Percentiles rank a stretch among this genome's conserved stretches.
phyloP scores from a whole-genome alignment of 805 yeast genomes.

The Saccharomycopsis lassenensis region DNA sequence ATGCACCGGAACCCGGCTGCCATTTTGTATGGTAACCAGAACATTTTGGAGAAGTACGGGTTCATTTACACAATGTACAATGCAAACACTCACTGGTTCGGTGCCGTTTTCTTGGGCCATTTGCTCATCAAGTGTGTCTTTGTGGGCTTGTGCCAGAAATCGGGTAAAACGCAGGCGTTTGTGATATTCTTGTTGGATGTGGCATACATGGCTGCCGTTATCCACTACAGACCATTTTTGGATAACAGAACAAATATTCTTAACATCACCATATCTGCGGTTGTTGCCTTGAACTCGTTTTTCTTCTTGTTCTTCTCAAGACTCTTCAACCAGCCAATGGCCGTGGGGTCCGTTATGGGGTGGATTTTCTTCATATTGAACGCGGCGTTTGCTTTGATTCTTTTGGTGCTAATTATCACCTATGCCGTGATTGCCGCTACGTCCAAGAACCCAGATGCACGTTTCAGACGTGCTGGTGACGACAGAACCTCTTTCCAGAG shows the following conservation, averaged over 20 bases:
- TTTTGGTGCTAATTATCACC: conserved; percentile 59
- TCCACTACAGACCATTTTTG: conserved; percentile 62
- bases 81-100: conserved; percentile 78
- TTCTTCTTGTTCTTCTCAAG: conserved; percentile 79
- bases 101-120: conserved; percentile 50
- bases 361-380: conserved; percentile 81
- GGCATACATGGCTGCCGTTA: conserved; percentile 52
- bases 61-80: conserved; percentile 83
- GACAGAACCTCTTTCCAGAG: conserved; percentile 86
- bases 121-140: conserved; percentile 63
- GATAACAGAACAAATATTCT: conserved; percentile 74
- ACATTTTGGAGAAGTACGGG: conserved; percentile 68
- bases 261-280: conserved; percentile 61
- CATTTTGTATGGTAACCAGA: conserved; percentile 66
- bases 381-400: conserved; percentile 74
- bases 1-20: conserved; percentile 78
- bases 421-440: conserved; percentile 51
- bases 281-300: conserved; percentile 68
- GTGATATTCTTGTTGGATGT: conserved; percentile 69
- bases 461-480: conserved; percentile 82
- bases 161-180: conserved; percentile 75
- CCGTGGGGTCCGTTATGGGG: conserved; percentile 81
- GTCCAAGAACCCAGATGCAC: conserved; percentile 79
- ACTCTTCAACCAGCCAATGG: conserved; percentile 68
- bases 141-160: conserved; percentile 65